Conservation (phyloP, 2,329 filamentous ascomycete genomes). For the Ophiostoma sp. region DNA sequence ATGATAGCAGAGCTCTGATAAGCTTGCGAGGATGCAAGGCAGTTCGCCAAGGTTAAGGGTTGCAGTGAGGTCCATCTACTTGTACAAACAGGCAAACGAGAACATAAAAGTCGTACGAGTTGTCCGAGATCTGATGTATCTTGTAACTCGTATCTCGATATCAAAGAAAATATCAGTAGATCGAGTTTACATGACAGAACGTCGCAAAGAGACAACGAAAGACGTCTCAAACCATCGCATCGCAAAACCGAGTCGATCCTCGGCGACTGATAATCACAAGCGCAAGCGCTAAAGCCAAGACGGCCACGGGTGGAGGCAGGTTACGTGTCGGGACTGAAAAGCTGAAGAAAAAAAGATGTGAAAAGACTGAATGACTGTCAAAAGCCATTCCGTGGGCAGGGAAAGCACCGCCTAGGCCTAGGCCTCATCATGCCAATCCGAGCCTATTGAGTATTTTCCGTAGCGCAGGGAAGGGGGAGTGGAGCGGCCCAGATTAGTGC, state of each 20-base stretch:
- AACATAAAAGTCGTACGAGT: background rate
- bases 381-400: background rate
- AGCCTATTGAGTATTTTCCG: background rate
- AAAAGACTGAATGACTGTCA: background rate
- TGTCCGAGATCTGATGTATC: background rate
- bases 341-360: background rate
- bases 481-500: conserved; percentile 14
- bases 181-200: no score
- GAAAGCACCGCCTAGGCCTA: background rate
- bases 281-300: conserved; percentile 15
- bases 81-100: background rate
- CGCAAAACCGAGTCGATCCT: background rate
- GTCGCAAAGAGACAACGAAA: background rate
- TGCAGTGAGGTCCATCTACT: background rate
- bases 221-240: background rate
- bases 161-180: background rate
- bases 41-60: background rate
- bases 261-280: background rate
- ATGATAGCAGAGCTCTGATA: conserved; percentile 12
- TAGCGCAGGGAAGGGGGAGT: background rate
- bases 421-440: background rate
- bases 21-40: background rate
- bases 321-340: background rate
- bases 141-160: background rate
- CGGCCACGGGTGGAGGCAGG: conserved; percentile 10